Percentiles rank a stretch among this genome's conserved stretches.
Evolutionary conservation across 306 rosid species (phyloP).

Genomic region (Lupinus albus): DNA sequence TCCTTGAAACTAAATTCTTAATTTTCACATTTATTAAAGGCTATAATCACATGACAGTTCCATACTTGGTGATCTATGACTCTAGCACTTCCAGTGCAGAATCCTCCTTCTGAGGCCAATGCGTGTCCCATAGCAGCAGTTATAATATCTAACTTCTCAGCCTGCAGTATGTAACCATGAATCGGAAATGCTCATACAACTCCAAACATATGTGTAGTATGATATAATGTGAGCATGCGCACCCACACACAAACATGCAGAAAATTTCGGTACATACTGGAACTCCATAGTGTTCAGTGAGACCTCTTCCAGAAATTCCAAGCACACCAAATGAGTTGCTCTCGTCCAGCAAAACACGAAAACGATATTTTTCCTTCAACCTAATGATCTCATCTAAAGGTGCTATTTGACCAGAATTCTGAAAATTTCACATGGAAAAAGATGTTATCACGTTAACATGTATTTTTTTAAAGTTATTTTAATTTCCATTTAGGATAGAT

Average conservation of each 20-base stretch:
- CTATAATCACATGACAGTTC: constrained; percentile 26
- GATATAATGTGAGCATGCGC: constrained; percentile 14
- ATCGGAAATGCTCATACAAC: constrained; percentile 41
- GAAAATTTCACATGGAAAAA: constrained; percentile 34
- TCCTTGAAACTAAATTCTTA: constrained; percentile 31
- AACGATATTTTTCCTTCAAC: constrained; percentile 83
- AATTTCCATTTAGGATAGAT: constrained; percentile 2
- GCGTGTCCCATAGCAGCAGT: constrained; percentile 99
- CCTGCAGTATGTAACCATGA: constrained; percentile 57
- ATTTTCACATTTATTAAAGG: constrained; percentile 6
- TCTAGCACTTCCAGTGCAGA: constrained; percentile 93
- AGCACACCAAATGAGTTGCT: constrained; percentile 98
- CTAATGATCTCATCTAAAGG: constrained; percentile 87
- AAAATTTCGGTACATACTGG: constrained; percentile 64
- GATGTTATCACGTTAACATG: neutral
- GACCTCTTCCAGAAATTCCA: constrained; percentile 92
- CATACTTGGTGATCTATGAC: constrained; percentile 97
- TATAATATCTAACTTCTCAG: constrained; percentile 84
- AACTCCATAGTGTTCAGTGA: constrained; percentile 74
- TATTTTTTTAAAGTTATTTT: neutral
- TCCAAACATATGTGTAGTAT: constrained; percentile 28
- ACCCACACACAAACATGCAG: constrained; percentile 12
- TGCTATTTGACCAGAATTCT: constrained; percentile 98
- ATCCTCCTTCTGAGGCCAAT: constrained; percentile 96
- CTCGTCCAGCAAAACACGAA: constrained; percentile 93